Evolutionary conservation across 306 rosid genomes (phyloP).

Genomic region (Ochetophila trinervis): DNA sequence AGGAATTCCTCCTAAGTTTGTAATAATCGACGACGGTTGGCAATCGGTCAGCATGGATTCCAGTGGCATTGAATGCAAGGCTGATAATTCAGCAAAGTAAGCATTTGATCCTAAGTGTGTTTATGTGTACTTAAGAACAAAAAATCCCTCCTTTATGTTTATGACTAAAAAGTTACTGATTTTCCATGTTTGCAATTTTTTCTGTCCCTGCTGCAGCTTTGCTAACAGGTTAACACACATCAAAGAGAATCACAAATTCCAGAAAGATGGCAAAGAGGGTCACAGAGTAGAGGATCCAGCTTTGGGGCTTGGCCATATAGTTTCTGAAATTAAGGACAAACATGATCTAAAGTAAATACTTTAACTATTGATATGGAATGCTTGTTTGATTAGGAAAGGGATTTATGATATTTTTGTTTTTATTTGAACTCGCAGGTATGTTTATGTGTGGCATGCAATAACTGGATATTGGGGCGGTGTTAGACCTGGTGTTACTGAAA

Average conservation of each 20-base stretch:
- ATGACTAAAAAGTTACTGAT: background rate
- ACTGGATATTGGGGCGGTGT: constrained; percentile 96
- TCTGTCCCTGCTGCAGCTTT: constrained; percentile 53
- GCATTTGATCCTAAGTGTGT: constrained; percentile 18
- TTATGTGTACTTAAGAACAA: background rate
- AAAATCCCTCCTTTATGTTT: background rate
- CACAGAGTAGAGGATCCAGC: constrained; percentile 56
- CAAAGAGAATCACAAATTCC: constrained; percentile 83
- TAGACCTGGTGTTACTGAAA: constrained; percentile 54
- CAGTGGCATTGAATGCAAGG: constrained; percentile 38
- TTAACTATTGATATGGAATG: background rate
- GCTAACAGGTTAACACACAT: constrained; percentile 71
- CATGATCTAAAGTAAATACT: constrained; percentile 50
- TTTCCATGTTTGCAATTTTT: background rate
- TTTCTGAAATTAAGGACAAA: constrained; percentile 47
- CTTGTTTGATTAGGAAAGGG: background rate
- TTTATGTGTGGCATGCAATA: constrained; percentile 90
- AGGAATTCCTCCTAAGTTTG: constrained; percentile 76
- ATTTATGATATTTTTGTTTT: constrained; percentile 17
- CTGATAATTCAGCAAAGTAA: constrained; percentile 66
- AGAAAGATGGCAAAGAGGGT: constrained; percentile 77
- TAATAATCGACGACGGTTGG: constrained; percentile 90
- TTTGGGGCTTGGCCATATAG: constrained; percentile 59
- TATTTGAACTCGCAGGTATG: constrained; percentile 36
- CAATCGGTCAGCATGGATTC: constrained; percentile 69